Evolutionary conservation across 2,329 filamentous ascomycete species (phyloP).

Genomic region (Fonsecaea multimorphosa): DNA sequence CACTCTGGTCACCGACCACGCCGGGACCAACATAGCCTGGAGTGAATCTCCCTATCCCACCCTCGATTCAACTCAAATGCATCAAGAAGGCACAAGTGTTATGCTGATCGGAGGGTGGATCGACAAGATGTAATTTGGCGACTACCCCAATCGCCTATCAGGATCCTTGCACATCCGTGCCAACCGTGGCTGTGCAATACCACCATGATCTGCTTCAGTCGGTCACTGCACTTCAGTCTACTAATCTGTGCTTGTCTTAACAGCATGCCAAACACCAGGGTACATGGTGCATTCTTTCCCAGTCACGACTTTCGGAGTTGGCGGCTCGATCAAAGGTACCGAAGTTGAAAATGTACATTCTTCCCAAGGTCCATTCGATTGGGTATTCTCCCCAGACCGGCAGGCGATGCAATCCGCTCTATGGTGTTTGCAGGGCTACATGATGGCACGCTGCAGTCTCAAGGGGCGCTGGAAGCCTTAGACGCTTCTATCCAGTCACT

Average conservation of each 20-base stretch:
- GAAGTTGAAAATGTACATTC: too few relatives aligned
- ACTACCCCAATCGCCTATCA: not conserved
- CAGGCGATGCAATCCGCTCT: not conserved
- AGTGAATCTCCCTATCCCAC: not conserved
- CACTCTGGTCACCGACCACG: not conserved
- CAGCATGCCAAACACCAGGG: too few relatives aligned
- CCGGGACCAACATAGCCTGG: not conserved
- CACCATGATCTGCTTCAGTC: not conserved
- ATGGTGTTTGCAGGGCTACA: not conserved
- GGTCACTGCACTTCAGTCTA: not conserved
- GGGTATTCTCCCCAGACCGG: too few relatives aligned
- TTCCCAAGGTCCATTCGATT: too few relatives aligned
- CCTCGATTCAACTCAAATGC: not conserved
- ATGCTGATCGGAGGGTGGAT: slow-evolving; percentile 8
- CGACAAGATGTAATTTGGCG: slow-evolving; percentile 10
- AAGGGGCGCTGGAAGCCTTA: too few relatives aligned
- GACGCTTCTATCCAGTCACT: too few relatives aligned
- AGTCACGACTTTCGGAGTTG: too few relatives aligned
- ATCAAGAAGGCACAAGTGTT: too few relatives aligned
- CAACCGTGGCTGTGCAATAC: not conserved
- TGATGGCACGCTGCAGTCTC: too few relatives aligned
- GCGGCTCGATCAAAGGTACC: too few relatives aligned
- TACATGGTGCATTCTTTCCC: too few relatives aligned
- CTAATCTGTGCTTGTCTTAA: too few relatives aligned
- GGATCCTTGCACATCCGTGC: not conserved